Conservation (phyloP, 192 early-diverging fungal genomes). For the Mortierella hygrophila region DNA sequence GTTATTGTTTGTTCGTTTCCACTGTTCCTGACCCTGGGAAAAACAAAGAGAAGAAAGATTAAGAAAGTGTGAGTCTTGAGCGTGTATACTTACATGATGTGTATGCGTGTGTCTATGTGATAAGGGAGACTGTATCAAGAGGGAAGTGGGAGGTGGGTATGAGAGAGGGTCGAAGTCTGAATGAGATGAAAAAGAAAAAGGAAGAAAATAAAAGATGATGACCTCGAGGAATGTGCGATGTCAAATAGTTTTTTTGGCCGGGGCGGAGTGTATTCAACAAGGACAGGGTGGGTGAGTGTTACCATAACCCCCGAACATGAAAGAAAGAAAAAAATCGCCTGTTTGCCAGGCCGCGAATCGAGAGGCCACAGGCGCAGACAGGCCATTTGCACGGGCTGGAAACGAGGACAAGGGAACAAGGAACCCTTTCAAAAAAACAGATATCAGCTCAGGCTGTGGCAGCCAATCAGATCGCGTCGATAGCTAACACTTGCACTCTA, state of each 20-base stretch:
- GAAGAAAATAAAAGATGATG: conserved; percentile 5
- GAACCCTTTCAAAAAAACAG: neutral
- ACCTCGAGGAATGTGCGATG: neutral
- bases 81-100: conserved; percentile 13
- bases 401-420: neutral
- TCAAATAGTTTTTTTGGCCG: conserved; percentile 4
- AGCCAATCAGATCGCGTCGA: conserved; percentile 37
- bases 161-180: neutral
- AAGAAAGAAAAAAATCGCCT: conserved; percentile 4
- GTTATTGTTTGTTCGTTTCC: neutral
- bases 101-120: neutral
- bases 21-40: neutral
- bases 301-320: neutral
- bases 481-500: neutral
- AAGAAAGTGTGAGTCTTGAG: neutral
- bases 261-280: neutral
- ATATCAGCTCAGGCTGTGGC: conserved; percentile 39
- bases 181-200: neutral
- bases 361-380: neutral
- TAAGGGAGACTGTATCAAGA: neutral
- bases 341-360: neutral
- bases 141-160: neutral
- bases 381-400: neutral
- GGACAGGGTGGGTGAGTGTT: conserved; percentile 5
- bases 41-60: neutral